Percentiles rank a stretch among this genome's conserved stretches.
Evolutionary conservation across 495 filamentous ascomycete species (phyloP).

Genomic region (Penicillium roqueforti): DNA sequence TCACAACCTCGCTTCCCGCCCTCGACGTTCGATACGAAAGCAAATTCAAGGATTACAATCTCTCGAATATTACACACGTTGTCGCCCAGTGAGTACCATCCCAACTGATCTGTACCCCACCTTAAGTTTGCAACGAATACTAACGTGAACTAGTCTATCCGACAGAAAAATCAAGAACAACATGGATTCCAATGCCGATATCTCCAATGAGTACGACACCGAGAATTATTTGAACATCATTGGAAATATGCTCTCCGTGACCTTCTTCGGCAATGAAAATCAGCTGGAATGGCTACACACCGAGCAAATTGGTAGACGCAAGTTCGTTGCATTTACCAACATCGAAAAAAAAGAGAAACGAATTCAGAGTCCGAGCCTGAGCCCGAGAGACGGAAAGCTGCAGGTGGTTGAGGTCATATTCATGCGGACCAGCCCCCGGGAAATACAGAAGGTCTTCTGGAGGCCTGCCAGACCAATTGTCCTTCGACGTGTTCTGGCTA

Average conservation of each 20-base stretch:
- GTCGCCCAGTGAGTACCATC: not conserved
- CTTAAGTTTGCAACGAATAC: not conserved
- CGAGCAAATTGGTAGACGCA: not conserved
- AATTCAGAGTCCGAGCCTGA: not conserved
- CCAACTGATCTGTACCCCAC: not conserved
- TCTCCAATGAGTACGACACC: not conserved
- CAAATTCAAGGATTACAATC: not conserved
- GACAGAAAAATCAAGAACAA: not conserved
- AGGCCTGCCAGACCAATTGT: not conserved
- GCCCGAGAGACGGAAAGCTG: not conserved
- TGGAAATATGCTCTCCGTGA: not conserved
- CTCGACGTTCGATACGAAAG: not conserved
- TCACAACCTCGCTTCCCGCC: not conserved
- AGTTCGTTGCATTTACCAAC: not conserved
- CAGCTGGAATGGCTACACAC: not conserved
- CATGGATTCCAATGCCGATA: not conserved
- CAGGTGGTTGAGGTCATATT: not conserved
- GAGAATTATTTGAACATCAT: not conserved
- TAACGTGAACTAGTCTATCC: not conserved
- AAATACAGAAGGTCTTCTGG: not conserved
- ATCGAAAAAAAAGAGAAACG: not conserved
- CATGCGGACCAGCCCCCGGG: not conserved
- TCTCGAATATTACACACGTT: not conserved
- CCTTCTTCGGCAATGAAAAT: not conserved
- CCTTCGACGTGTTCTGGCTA: not conserved